These are phyloP conservation scores for Marvania coccoides DNA, from an alignment of 139 green algal genomes.

Conservation along the genomic window DNA sequence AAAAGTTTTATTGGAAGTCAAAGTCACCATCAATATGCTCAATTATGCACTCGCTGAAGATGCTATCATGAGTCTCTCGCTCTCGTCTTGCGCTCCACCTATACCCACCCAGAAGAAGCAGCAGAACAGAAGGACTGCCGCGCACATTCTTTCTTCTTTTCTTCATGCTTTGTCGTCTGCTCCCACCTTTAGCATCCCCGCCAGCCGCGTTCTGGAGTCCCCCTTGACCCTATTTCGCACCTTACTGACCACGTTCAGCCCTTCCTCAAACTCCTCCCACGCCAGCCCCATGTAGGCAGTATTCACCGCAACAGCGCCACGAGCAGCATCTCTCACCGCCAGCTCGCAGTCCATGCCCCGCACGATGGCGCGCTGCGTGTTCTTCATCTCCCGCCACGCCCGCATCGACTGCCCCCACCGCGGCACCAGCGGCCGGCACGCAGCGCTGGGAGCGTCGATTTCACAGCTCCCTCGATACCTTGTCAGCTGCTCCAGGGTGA, in stretches of 20 bases:
- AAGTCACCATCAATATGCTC: too few species aligned
- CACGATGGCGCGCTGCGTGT: too few species aligned
- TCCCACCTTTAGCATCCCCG: neutral
- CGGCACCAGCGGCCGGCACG: slow-evolving; percentile 9
- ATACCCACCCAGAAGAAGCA: too few species aligned
- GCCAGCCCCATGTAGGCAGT: neutral
- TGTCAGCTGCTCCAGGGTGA: slow-evolving; percentile 10
- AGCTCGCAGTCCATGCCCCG: slow-evolving; percentile 12
- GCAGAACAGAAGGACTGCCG: too few species aligned
- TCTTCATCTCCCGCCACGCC: too few species aligned
- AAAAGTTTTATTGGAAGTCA: too few species aligned
- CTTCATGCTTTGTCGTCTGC: too few species aligned
- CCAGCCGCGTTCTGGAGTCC: slow-evolving; percentile 4
- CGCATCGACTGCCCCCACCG: slow-evolving; percentile 18
- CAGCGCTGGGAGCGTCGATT: neutral
- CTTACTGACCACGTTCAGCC: slow-evolving; percentile 12
- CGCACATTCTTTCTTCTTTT: too few species aligned
- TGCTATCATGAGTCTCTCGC: too few species aligned
- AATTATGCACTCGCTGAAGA: too few species aligned
- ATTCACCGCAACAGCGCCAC: neutral
- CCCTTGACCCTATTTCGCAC: slow-evolving; percentile 5
- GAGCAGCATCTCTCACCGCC: neutral
- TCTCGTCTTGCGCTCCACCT: too few species aligned
- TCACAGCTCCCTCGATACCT: slow-evolving; percentile 20
- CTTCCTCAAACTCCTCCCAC: slow-evolving; percentile 29